phyloP scores from a whole-genome alignment of 345 rosid species.

The Physaria fendleri region DNA sequence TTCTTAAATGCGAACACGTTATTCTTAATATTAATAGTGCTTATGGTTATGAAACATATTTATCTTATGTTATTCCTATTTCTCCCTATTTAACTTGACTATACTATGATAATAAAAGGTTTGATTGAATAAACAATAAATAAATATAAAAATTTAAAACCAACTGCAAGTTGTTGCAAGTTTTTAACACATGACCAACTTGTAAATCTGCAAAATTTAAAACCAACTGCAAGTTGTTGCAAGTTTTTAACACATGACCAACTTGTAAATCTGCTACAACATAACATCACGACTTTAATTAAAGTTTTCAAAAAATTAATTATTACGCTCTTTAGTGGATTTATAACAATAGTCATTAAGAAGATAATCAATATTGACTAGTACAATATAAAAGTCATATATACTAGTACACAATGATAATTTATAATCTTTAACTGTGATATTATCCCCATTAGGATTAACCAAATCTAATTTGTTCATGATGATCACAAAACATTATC shows the following conservation, averaged over 20 bases:
- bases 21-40: not conserved
- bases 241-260: not conserved
- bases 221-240: constrained; percentile 16
- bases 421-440: not conserved
- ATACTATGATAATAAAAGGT: not conserved
- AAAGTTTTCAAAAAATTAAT: not conserved
- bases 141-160: too few species aligned
- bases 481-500: not conserved
- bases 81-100: not conserved
- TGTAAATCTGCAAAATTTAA: not conserved
- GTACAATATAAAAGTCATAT: not conserved
- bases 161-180: constrained; percentile 14
- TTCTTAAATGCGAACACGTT: constrained; percentile 26
- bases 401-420: not conserved
- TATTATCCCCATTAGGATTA: not conserved
- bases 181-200: constrained; percentile 4
- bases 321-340: not conserved
- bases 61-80: not conserved
- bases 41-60: not conserved
- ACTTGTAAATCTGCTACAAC: not conserved
- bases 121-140: not conserved
- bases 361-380: not conserved
- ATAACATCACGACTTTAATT: too few species aligned
- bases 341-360: constrained; percentile 6
- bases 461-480: not conserved